Base-by-base conservation (phyloP, 305 asterid genomes). In the Lippia alba region DNA sequence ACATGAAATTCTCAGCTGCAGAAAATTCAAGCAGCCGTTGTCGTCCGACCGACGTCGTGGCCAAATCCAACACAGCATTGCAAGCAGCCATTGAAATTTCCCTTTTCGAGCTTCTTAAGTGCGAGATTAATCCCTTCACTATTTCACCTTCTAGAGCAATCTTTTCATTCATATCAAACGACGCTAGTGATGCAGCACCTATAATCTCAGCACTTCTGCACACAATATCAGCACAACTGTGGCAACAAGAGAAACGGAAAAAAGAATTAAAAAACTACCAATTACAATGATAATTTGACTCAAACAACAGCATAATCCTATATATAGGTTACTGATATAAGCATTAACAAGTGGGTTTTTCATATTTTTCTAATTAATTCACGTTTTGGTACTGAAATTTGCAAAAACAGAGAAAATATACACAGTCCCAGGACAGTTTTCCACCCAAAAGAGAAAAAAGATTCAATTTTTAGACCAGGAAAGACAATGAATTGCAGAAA, bases 41-140 rank as follows among this genome's bases (percentile, higher is more conserved):
- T 39, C 78, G 82, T 54, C 96, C 97, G 62, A 79, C 53, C 8
- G 79, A 80, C 54, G 91, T 81, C 4, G 91, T 82, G 8, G 91
- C 80, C 68, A 91, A 82, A 81, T 91, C 97, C 90, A 91, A 73
- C 24, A 78, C 64, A n/a, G 91, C 87, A 79, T 83, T 87, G 80
- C 96, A 91, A 58, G 93, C 89, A 75, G 86, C 93, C 74, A 71
- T 50, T 44, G 83, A 80, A 40, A 78, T 80, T 63, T 76, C 69
- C 78, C 72, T 72, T 19, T 73, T 64, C 44, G 82, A 73, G 67
- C 82, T 80, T 56, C 64, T 63, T 15, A 85, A 66, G 66, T 80
- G 74, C 40, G 81, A 68, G 73, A 91, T 71, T 80, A 91, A 74
- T 55, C 84, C 84, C 77, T 71, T 79, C 61, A 89, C 78, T 41